Base-by-base conservation (phyloP, 2,329 filamentous ascomycete genomes). In the Trichothecium sympodiale region DNA sequence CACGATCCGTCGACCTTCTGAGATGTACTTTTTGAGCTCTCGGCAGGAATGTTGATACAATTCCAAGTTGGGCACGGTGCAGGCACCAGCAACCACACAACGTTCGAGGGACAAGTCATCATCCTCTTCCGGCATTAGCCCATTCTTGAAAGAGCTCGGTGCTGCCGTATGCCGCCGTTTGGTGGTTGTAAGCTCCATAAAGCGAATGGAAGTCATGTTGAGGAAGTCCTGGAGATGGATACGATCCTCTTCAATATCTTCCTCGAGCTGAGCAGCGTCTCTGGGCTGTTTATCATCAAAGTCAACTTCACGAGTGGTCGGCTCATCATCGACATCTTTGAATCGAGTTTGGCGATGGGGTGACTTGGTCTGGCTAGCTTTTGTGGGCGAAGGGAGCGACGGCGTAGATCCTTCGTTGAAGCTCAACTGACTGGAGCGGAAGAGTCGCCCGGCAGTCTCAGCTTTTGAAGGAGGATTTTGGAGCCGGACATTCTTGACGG, bases 131-230 rank as follows among this genome's bases (percentile, higher is more conserved):
- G 53, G 48, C 5, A 57, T 46, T 7, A 57, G 51, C 16, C 61
- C 61, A 30, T 69, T 61, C 34, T 60, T 63, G 15, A 65, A 52
- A 10, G 57, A 49, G 36, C 64, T 55, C 12, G 78, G 78, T 3
- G 74, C 81, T 31, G 81, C 77, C 0, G 89, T 96, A 48, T 93
- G 83, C 37, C 91, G 74, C 45, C 89, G 72, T 55, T 96, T 96
- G 2, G 88, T 95, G 0, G 89, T 94, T n/a, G 82, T 94, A 34
- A 98, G 68, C 54, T 98, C 91, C 83, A 98, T 95, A 61, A 98
- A 98, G 36, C 88, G 84, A 49, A 98, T 94, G 40, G 85, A 93
- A 3, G 89, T 95, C 77, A 94, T 79, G 43, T 93, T 85, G 31
- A 98, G 64, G 59, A 98, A 98, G 36, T 94, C 83, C 47, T 94